phyloP scores from a whole-genome alignment of 208 protist species.

The Leishmania aethiopica region DNA sequence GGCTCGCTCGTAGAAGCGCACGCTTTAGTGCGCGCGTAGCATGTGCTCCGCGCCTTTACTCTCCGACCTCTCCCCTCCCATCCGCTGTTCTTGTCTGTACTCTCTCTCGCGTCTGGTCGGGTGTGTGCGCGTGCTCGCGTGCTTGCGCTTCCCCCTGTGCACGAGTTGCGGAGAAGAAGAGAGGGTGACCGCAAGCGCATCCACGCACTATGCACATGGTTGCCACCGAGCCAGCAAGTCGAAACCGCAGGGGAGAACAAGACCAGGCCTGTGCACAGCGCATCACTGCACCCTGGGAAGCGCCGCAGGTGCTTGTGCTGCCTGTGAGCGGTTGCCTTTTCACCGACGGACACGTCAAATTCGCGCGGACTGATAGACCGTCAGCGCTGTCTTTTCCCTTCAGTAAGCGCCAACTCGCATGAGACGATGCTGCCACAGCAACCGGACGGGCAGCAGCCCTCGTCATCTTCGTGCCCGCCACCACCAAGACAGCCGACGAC shows the following conservation, averaged over 20 bases:
- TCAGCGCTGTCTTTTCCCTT: background rate
- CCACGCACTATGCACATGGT: background rate
- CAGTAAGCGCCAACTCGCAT: background rate
- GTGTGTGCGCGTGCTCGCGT: background rate
- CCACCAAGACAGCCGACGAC: conserved; percentile 10
- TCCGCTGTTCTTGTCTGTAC: background rate
- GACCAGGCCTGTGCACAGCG: background rate
- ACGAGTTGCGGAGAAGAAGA: background rate
- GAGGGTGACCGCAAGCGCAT: background rate
- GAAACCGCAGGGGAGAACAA: background rate
- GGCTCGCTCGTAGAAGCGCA: too few relatives aligned
- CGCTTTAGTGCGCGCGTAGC: too few relatives aligned
- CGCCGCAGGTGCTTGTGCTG: background rate
- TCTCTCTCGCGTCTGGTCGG: background rate
- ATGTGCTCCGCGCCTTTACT: background rate
- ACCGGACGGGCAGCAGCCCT: background rate
- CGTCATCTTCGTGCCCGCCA: background rate
- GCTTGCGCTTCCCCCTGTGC: background rate
- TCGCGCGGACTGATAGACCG: background rate
- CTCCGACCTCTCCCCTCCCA: background rate
- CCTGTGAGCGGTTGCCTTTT: background rate
- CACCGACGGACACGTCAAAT: background rate
- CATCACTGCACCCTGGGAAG: background rate
- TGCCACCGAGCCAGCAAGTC: background rate
- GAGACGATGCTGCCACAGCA: background rate